These are phyloP conservation scores for Neurospora cerealis DNA, from an alignment of 495 filamentous ascomycete species.

Conservation along the genomic window DNA sequence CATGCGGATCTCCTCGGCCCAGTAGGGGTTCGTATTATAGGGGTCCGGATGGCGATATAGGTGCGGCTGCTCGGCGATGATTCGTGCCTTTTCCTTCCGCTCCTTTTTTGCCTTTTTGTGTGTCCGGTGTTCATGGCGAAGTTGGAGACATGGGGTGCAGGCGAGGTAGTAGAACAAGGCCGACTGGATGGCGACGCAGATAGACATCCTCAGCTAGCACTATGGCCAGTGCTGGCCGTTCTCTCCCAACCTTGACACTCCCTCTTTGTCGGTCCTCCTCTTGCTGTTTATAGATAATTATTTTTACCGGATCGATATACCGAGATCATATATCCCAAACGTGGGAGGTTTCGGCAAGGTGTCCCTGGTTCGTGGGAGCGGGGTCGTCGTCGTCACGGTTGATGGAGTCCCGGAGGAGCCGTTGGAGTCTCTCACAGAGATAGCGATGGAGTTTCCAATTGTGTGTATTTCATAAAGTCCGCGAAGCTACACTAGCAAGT, in stretches of 20 bases:
- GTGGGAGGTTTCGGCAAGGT: background rate
- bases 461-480: background rate
- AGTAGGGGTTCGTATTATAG: conserved; percentile 76
- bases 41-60: conserved; percentile 71
- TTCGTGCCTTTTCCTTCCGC: conserved; percentile 47
- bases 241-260: background rate
- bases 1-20: conserved; percentile 71
- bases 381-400: background rate
- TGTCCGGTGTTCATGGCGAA: conserved; percentile 51
- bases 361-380: background rate
- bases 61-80: conserved; percentile 57
- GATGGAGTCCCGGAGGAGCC: background rate
- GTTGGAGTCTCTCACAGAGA: background rate
- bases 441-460: background rate
- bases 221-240: background rate
- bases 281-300: background rate
- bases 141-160: conserved; percentile 68
- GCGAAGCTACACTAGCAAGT: background rate
- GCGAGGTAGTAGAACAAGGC: conserved; percentile 79
- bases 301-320: background rate
- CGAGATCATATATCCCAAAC: background rate
- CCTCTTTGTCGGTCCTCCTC: background rate
- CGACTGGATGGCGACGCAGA: conserved; percentile 54
- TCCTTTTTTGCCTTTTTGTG: conserved; percentile 53
- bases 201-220: conserved; percentile 36